phyloP scores from a whole-genome alignment of 768 basidiomycete species.

The Pholiota conissans region DNA sequence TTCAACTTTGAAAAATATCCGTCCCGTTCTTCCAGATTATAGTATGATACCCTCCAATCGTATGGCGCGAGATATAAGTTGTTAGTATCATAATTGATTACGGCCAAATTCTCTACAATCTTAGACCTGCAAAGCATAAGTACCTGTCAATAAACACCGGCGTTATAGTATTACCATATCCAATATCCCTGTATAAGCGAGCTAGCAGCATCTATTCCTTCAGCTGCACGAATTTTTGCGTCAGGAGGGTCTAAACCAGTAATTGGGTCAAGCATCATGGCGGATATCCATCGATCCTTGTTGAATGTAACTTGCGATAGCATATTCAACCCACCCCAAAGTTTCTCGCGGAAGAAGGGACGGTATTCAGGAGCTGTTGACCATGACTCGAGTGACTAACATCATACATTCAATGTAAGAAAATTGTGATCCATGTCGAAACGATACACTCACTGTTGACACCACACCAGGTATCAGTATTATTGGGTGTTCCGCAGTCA shows the following conservation, averaged over 20 bases:
- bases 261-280: conserved; percentile 87
- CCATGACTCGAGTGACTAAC: conserved; percentile 88
- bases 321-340: conserved; percentile 83
- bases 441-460: conserved; percentile 61
- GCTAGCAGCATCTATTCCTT: conserved; percentile 89
- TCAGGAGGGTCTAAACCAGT: conserved; percentile 90
- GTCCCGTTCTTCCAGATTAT: conserved; percentile 90
- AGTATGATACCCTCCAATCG: conserved; percentile 88
- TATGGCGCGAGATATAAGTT: conserved; percentile 84
- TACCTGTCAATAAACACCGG: neutral
- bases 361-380: conserved; percentile 84
- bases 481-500: conserved; percentile 74
- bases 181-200: conserved; percentile 90
- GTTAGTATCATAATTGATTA: conserved; percentile 90
- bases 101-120: conserved; percentile 93
- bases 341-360: conserved; percentile 88
- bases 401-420: neutral
- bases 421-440: neutral
- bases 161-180: conserved; percentile 62
- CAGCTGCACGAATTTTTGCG: conserved; percentile 86
- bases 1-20: conserved; percentile 88
- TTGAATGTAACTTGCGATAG: conserved; percentile 81
- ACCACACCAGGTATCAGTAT: conserved; percentile 90
- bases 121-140: conserved; percentile 61
- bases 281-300: conserved; percentile 85